Evolutionary conservation across 441 rosid genomes (phyloP), one percentile per base, ranked within the genome.

Genomic region (Euphorbia celastroides): DNA sequence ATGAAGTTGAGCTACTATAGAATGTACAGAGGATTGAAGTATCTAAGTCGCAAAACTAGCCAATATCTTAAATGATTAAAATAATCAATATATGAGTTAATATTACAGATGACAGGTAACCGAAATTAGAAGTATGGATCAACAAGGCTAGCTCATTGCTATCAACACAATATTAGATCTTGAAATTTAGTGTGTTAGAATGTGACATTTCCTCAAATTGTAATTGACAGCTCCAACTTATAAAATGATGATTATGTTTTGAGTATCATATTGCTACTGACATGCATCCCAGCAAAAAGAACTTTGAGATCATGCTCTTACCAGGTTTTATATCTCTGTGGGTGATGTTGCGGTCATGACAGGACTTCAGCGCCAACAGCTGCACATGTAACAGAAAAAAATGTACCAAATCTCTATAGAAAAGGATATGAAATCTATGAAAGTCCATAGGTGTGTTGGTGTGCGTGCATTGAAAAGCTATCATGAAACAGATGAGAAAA

Each of bases 241-340:
- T 41, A 5, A 46, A 27, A 41, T 3, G 16, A 4, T 25, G 14
- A 6, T 28, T 44, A 42, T 19, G 26, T 61, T 57, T 50, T 56
- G 22, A 11, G 62, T 44, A 52, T 54, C 51, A 59, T 38, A 23
- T 27, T 20, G 16, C 51, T 46, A 46, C n/a, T 46, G 51, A 46
- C 14, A 46, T 46, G n/a, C 51, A 46, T 46, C 5, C 51, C 17
- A 66, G 25, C 10, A 27, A 44, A 68, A 5, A 66, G 44, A 66
- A 67, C 28, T 19, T 31, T 59, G 46, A 65, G 62, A 66, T 70
- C 84, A 86, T 46, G 19, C 20, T 46, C 51, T 16, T 78, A 93
- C 99, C 99, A 42, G 97, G 99, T 80, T 94, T 94, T 68, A 94
- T 87, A 78, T 94, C 99, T 79, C 99, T 83, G 74, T 94, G 99